Evolutionary conservation across 116 monocot genomes (phyloP).

Genomic region (Phalaenopsis hybrid): DNA sequence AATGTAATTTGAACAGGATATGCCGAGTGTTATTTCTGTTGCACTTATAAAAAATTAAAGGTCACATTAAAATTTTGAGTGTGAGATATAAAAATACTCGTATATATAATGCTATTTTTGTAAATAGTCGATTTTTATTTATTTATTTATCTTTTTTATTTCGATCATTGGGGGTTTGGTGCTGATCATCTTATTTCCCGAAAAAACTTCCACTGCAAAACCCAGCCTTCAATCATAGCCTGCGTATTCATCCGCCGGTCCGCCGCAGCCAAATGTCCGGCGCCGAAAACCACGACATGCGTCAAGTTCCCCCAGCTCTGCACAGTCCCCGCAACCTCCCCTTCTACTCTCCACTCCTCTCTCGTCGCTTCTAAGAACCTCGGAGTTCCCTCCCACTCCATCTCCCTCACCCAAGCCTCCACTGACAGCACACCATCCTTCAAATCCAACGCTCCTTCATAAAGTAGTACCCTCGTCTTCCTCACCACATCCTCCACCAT

Average conservation of each 20-base stretch:
- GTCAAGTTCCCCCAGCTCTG: conserved; percentile 48
- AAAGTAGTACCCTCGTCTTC: conserved; percentile 55
- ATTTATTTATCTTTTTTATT: no score
- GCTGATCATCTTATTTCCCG: background rate
- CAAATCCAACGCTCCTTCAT: conserved; percentile 62
- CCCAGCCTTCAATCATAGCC: conserved; percentile 84
- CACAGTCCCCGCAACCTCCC: conserved; percentile 53
- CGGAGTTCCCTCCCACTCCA: conserved; percentile 58
- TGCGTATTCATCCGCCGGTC: conserved; percentile 59
- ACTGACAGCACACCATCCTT: conserved; percentile 65
- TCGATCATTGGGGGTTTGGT: no score
- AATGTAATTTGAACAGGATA: no score
- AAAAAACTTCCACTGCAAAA: conserved; percentile 44
- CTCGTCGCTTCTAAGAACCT: conserved; percentile 47
- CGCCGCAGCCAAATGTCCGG: conserved; percentile 66
- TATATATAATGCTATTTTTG: no score
- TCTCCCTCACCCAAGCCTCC: conserved; percentile 71
- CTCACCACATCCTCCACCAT: conserved; percentile 53
- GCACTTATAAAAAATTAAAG: no score
- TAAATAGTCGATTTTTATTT: no score
- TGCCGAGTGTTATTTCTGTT: no score
- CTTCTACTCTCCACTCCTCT: conserved; percentile 37
- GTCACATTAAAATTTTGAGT: no score
- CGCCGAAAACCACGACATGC: conserved; percentile 48
- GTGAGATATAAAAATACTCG: no score